A percentile compares a stretch with the other conserved stretches of the same genome.
These are phyloP conservation scores for Thalassiosira allenii DNA, from an alignment of 352 stramenopile species.

Conservation along the genomic window DNA sequence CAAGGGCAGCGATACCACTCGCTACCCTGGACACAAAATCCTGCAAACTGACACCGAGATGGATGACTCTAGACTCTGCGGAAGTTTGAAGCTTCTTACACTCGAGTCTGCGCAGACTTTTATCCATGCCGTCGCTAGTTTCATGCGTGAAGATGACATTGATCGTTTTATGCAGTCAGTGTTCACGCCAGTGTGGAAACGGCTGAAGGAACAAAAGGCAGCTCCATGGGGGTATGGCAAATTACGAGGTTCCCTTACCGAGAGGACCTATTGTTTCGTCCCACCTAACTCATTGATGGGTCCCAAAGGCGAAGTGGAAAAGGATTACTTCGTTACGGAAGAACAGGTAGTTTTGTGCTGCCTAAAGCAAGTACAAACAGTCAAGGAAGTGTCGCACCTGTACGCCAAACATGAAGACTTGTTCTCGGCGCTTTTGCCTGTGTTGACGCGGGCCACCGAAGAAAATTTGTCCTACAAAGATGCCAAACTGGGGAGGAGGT, in stretches of 20 bases:
- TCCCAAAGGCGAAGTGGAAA: constrained; percentile 36
- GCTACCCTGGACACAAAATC: neutral
- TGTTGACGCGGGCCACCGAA: constrained; percentile 48
- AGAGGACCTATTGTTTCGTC: constrained; percentile 51
- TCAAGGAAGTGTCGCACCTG: constrained; percentile 34
- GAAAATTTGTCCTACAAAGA: constrained; percentile 50
- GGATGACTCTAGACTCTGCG: constrained; percentile 52
- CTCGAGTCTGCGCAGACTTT: constrained; percentile 30
- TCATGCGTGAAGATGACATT: constrained; percentile 42
- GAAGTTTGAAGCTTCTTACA: constrained; percentile 41
- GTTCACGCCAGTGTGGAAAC: constrained; percentile 54
- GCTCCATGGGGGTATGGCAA: constrained; percentile 52
- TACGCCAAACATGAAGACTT: neutral
- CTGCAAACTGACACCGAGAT: constrained; percentile 8
- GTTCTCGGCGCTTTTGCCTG: constrained; percentile 26
- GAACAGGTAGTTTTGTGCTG: constrained; percentile 49
- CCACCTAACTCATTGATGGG: constrained; percentile 38
- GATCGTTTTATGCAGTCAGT: constrained; percentile 27
- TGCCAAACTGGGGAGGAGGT: constrained; percentile 27
- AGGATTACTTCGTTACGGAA: constrained; percentile 60
- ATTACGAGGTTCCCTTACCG: constrained; percentile 19
- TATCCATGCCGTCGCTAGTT: constrained; percentile 34
- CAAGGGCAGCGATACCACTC: no score
- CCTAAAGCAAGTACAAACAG: constrained; percentile 30
- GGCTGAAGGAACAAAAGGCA: constrained; percentile 40